phyloP scores from a whole-genome alignment of 176 grass and related monocot genomes.

The sorghum (Sorghum bicolor) region DNA sequence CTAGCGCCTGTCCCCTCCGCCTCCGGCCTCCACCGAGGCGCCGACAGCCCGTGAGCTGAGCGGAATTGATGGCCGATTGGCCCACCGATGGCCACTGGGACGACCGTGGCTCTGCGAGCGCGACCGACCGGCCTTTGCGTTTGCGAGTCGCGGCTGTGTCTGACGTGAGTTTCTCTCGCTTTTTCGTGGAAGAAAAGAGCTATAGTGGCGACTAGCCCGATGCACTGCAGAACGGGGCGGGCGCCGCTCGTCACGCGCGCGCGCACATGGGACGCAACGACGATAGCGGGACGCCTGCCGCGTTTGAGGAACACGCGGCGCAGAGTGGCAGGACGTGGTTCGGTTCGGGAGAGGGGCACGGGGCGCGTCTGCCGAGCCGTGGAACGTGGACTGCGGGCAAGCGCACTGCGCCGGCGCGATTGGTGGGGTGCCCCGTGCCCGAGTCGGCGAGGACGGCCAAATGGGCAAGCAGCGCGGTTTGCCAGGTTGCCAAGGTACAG shows the following conservation, averaged over 20 bases:
- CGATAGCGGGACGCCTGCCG: not conserved
- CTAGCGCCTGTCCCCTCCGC: too few species aligned
- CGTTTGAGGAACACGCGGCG: not conserved
- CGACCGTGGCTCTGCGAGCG: not conserved
- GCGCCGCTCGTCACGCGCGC: conserved; percentile 13
- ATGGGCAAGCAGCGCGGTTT: not conserved
- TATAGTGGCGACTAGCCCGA: not conserved
- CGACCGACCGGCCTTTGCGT: not conserved
- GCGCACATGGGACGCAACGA: not conserved
- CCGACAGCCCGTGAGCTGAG: not conserved
- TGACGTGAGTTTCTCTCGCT: not conserved
- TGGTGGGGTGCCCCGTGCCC: not conserved
- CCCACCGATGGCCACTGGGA: not conserved
- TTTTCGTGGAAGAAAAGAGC: not conserved
- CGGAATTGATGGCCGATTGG: not conserved
- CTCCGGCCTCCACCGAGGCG: conserved; percentile 29
- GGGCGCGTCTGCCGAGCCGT: not conserved
- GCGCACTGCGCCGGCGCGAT: not conserved
- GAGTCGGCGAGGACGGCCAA: not conserved
- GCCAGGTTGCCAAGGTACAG: not conserved
- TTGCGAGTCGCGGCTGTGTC: not conserved
- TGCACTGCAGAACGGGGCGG: not conserved
- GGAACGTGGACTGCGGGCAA: not conserved
- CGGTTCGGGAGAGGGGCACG: not conserved
- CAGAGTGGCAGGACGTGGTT: not conserved